Evolutionary conservation across 176 grass and related monocot species (phyloP).

Genomic region (Stipa capillata): DNA sequence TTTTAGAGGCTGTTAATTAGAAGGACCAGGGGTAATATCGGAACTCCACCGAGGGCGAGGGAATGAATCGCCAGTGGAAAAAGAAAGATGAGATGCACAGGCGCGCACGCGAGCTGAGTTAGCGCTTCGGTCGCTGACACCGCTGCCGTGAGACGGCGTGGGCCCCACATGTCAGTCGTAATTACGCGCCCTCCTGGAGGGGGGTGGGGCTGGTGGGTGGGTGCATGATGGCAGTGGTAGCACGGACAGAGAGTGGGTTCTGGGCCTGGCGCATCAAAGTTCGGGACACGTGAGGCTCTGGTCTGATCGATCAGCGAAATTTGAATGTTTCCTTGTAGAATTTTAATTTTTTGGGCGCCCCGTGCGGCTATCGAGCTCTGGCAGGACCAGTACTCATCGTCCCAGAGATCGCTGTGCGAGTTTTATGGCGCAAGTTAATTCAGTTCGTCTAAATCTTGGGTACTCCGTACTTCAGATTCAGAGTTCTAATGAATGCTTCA

Average conservation of each 20-base stretch:
- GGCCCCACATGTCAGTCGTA: neutral
- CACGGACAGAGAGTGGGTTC: neutral
- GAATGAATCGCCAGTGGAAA: slow-evolving; percentile 36
- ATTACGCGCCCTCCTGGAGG: neutral
- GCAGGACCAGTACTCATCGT: slow-evolving; percentile 1
- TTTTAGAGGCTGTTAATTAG: neutral
- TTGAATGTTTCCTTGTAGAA: slow-evolving; percentile 6
- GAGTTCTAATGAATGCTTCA: neutral
- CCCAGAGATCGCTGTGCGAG: neutral
- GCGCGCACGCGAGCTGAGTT: neutral
- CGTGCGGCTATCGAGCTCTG: neutral
- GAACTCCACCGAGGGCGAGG: neutral
- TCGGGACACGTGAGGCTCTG: slow-evolving; percentile 26
- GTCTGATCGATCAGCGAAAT: neutral
- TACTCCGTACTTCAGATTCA: neutral
- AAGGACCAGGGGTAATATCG: neutral
- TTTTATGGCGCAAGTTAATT: neutral
- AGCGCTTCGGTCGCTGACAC: neutral
- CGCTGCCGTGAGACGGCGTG: neutral
- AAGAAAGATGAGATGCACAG: neutral
- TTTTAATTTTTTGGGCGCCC: neutral
- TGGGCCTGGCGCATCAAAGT: neutral
- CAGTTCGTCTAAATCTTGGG: neutral
- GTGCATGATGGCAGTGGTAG: neutral
- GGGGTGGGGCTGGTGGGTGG: neutral